A percentile compares a stretch with the other conserved stretches of the same genome.
phyloP scores from a whole-genome alignment of 108 stramenopile genomes.

The Discostella stelligeroides region DNA sequence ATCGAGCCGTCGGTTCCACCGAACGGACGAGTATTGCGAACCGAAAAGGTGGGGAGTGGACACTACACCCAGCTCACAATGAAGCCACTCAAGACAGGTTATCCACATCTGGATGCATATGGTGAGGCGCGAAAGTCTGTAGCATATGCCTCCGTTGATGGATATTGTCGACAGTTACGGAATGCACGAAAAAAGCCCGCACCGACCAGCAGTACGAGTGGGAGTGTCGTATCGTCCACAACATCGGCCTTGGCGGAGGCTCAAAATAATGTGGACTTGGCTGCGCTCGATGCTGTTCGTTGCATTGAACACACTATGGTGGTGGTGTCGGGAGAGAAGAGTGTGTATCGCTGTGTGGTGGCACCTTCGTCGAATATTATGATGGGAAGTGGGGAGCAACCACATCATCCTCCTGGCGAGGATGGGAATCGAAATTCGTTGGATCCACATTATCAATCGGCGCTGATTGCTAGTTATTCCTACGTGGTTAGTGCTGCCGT shows the following conservation, averaged over 20 bases:
- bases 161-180: conserved; percentile 71
- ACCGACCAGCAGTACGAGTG: conserved; percentile 5
- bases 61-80: conserved; percentile 62
- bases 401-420: not conserved
- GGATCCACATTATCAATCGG: conserved; percentile 67
- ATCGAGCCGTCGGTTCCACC: conserved; percentile 58
- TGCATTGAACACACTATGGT: conserved; percentile 90
- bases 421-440: conserved; percentile 10
- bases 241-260: conserved; percentile 22
- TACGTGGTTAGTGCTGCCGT: conserved; percentile 70
- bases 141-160: conserved; percentile 69
- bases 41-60: conserved; percentile 86
- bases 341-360: conserved; percentile 79
- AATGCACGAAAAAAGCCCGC: conserved; percentile 64
- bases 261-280: conserved; percentile 72
- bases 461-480: conserved; percentile 70
- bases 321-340: conserved; percentile 75
- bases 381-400: too few relatives aligned
- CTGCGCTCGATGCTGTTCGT: conserved; percentile 81
- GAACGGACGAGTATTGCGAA: conserved; percentile 66
- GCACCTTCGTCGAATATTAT: conserved; percentile 48
- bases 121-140: conserved; percentile 76
- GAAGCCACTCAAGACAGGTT: conserved; percentile 64
- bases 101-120: conserved; percentile 83
- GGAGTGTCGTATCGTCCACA: not conserved